phyloP scores from a whole-genome alignment of 352 stramenopile species.

The Globisporangium splendens region DNA sequence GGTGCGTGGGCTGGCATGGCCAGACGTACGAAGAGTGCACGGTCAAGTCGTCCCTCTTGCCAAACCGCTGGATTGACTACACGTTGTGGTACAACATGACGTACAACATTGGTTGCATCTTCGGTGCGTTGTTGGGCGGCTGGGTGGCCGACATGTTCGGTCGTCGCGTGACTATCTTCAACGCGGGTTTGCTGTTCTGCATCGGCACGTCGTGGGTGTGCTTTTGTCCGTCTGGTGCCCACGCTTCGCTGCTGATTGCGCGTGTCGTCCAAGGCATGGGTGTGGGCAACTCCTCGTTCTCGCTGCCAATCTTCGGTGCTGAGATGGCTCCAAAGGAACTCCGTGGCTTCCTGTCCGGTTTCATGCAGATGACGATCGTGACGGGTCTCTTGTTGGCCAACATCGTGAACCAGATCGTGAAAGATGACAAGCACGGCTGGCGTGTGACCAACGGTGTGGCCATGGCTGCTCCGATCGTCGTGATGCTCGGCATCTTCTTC shows the following conservation, averaged over 20 bases:
- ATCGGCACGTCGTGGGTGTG: conserved; percentile 8
- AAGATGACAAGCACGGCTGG: too few relatives aligned
- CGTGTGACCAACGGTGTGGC: too few relatives aligned
- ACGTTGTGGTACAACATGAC: conserved; percentile 53
- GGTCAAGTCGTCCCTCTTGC: conserved; percentile 21
- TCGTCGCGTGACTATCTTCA: too few relatives aligned
- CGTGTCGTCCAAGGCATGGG: conserved; percentile 37
- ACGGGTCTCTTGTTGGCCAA: too few relatives aligned
- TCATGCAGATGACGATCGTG: conserved; percentile 32
- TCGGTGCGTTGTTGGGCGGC: conserved; percentile 31
- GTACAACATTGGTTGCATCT: conserved; percentile 52
- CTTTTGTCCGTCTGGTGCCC: conserved; percentile 27
- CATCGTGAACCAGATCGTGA: too few relatives aligned
- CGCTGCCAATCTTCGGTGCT: conserved; percentile 46
- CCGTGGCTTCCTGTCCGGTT: too few relatives aligned
- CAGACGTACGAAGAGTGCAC: not conserved
- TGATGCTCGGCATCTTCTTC: too few relatives aligned
- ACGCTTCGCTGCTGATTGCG: conserved; percentile 29
- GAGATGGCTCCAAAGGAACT: conserved; percentile 64
- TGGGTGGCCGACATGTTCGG: conserved; percentile 26
- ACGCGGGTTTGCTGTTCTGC: too few relatives aligned
- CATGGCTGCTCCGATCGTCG: too few relatives aligned
- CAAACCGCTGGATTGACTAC: conserved; percentile 44
- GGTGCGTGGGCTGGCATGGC: too few relatives aligned
- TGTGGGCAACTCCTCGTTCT: too few relatives aligned